Evolutionary conservation across 2,329 filamentous ascomycete species (phyloP).

Genomic region (Camillea tinctor): DNA sequence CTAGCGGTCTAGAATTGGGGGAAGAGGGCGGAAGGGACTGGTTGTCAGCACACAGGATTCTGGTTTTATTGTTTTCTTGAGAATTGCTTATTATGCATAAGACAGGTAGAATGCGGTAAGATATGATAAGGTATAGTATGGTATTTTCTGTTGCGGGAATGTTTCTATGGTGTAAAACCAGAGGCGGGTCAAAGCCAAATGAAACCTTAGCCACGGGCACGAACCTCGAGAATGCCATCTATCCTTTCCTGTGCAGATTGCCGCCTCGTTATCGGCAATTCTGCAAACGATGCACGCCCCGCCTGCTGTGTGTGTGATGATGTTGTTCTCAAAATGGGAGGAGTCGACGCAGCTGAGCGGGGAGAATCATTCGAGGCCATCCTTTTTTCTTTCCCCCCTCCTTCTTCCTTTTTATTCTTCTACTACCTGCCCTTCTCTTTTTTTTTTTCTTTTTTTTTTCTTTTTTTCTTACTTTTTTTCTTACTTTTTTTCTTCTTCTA

Average conservation of each 20-base stretch:
- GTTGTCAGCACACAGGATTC: constrained; percentile 6
- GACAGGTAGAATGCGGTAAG: no score
- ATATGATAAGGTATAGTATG: no score
- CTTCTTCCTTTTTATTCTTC: background rate
- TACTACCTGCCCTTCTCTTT: no score
- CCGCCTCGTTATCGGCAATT: constrained; percentile 16
- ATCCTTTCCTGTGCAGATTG: constrained; percentile 42
- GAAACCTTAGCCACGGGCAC: constrained; percentile 15
- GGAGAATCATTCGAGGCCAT: background rate
- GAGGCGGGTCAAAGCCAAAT: background rate
- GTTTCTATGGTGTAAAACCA: constrained; percentile 1
- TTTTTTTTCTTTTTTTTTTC: background rate
- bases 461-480: no score
- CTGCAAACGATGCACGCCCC: constrained; percentile 7
- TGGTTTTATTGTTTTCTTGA: background rate
- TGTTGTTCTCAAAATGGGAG: constrained; percentile 9
- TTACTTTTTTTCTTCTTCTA: no score
- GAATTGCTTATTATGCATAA: background rate
- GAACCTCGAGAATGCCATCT: constrained; percentile 47
- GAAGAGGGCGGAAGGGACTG: no score
- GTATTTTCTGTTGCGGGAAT: no score
- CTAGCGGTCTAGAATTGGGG: constrained; percentile 40
- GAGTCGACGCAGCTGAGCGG: background rate
- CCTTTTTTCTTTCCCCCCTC: no score
- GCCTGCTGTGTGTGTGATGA: constrained; percentile 15